These are phyloP conservation scores for Cutaneotrichosporon dermatis DNA, from an alignment of 1,284 basidiomycete genomes.

Conservation along the genomic window DNA sequence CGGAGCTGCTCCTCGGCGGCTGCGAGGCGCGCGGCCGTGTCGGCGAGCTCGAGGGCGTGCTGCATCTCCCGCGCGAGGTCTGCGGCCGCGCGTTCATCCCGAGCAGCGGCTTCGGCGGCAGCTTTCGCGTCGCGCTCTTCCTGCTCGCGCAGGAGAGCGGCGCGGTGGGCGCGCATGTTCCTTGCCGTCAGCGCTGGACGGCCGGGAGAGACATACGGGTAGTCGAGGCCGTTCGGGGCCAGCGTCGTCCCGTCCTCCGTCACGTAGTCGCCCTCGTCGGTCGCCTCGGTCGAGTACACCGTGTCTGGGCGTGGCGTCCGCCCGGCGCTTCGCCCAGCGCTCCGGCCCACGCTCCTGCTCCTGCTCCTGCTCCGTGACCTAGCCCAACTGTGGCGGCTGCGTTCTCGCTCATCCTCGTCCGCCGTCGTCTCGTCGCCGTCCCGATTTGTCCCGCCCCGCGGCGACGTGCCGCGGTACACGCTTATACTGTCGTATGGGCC, in stretches of 20 bases:
- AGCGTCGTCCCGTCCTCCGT: no score
- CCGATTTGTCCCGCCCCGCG: not conserved
- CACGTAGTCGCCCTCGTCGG: not conserved
- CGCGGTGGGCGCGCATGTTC: not conserved
- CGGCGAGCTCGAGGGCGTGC: conserved; percentile 13
- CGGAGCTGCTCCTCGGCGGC: conserved; percentile 35
- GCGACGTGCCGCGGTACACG: not conserved
- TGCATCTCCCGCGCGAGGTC: not conserved
- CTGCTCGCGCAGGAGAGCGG: not conserved
- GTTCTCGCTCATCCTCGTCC: not conserved
- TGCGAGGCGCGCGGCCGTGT: conserved; percentile 32
- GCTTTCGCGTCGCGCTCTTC: not conserved
- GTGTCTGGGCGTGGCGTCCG: no score
- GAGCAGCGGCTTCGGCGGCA: not conserved
- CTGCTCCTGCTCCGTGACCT: no score
- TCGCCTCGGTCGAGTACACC: not conserved
- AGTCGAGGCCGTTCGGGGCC: not conserved
- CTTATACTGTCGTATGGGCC: not conserved
- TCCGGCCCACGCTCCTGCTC: not conserved
- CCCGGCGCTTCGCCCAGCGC: no score
- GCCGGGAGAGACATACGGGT: not conserved
- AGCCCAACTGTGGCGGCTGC: not conserved
- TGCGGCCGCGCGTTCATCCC: not conserved
- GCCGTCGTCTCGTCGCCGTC: not conserved
- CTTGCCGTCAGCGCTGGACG: not conserved